Evolutionary conservation across 345 rosid genomes (phyloP).

Genomic region (Excoecaria agallocha): DNA sequence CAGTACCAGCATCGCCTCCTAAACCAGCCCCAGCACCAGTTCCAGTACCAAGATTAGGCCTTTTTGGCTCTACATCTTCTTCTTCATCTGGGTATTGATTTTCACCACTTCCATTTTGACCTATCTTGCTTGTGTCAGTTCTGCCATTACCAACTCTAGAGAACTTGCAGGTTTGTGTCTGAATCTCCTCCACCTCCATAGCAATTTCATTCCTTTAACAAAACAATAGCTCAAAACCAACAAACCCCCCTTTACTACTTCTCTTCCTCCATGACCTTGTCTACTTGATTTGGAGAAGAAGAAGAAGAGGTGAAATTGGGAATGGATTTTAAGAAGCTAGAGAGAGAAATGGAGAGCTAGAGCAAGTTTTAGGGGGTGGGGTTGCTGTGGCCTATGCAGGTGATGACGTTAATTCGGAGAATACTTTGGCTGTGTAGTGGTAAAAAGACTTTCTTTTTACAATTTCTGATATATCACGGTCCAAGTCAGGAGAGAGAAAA

Average conservation of each 20-base stretch:
- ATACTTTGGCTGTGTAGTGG: conserved; percentile 44
- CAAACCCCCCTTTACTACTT: conserved; percentile 22
- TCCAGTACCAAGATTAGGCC: conserved; percentile 16
- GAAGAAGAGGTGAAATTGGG: conserved; percentile 7
- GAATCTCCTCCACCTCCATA: conserved; percentile 85
- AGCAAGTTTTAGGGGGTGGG: conserved; percentile 40
- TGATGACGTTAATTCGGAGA: conserved; percentile 53
- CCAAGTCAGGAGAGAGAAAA: conserved; percentile 64
- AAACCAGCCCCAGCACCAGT: too few species aligned
- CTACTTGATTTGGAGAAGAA: not conserved
- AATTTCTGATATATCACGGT: conserved; percentile 51
- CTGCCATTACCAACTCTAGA: conserved; percentile 53
- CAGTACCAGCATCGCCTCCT: conserved; percentile 13
- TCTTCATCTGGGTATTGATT: conserved; percentile 49
- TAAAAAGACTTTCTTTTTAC: conserved; percentile 34
- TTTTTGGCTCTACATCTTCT: conserved; percentile 52
- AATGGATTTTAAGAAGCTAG: not conserved
- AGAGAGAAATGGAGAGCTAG: conserved; percentile 14
- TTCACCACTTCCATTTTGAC: conserved; percentile 24
- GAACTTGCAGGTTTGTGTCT: conserved; percentile 56
- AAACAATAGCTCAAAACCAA: conserved; percentile 18
- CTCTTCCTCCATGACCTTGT: not conserved
- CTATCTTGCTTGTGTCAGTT: conserved; percentile 35
- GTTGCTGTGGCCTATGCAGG: conserved; percentile 51
- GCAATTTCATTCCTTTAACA: conserved; percentile 68